Evolutionary conservation across 2,329 filamentous ascomycete genomes (phyloP).

Genomic region (Colletotrichum nymphaeae): DNA sequence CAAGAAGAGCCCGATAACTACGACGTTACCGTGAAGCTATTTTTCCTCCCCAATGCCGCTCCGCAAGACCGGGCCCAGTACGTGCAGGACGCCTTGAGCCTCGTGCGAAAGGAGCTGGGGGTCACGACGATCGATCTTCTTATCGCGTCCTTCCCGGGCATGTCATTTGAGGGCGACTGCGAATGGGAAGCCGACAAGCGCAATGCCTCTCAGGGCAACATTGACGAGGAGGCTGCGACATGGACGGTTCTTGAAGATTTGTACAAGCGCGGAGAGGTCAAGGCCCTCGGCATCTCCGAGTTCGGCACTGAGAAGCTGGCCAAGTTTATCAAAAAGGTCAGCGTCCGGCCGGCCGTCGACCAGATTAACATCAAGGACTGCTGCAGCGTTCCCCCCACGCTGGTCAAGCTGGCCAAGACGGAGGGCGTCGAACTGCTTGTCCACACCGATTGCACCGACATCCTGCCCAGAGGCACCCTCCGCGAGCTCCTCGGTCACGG

Average conservation of each 20-base stretch:
- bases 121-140: conserved; percentile 84
- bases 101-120: conserved; percentile 84
- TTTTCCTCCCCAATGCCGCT: conserved; percentile 83
- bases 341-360: conserved; percentile 82
- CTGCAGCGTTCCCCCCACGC: conserved; percentile 91
- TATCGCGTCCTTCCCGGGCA: conserved; percentile 91
- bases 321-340: conserved; percentile 79
- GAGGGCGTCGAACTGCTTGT: conserved; percentile 89
- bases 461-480: conserved; percentile 86
- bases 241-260: conserved; percentile 81
- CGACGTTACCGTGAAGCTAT: conserved; percentile 95
- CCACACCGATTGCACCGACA: conserved; percentile 93
- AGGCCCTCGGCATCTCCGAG: conserved; percentile 86
- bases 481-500: conserved; percentile 84
- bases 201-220: conserved; percentile 71
- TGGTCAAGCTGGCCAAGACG: conserved; percentile 86
- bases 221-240: conserved; percentile 75
- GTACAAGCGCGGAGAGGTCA: conserved; percentile 76
- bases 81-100: conserved; percentile 79
- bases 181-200: conserved; percentile 78
- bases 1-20: conserved; percentile 87
- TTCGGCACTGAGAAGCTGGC: conserved; percentile 87
- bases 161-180: conserved; percentile 93
- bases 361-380: conserved; percentile 98
- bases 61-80: conserved; percentile 74